Evolutionary conservation across 345 rosid species (phyloP), one percentile per base, ranked within the genome.

Genomic region (Citrus maxima): DNA sequence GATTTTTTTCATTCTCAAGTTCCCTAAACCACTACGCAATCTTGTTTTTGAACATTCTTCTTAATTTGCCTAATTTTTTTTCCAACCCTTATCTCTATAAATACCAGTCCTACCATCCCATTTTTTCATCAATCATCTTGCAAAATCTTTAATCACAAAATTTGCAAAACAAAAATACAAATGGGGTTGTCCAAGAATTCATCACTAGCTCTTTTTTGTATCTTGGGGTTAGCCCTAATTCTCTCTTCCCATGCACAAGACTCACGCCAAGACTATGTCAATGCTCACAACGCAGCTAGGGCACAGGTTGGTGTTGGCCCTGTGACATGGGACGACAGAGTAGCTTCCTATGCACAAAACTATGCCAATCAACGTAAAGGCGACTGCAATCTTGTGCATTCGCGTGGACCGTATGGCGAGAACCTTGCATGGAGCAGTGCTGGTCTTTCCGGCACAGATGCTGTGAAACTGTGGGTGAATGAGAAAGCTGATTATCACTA

Each of bases 331-430:
- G 88, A 91, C 84, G 3, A 56, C 27, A 62, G 40, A 10, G 71
- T 91, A 27, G 93, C 92, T 14, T n/a, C 81, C 59, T 89, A 76
- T 60, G 92, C 92, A 32, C 83, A 64, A 49, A 77, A 72, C 72
- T 91, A 91, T 9, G 88, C 88, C 7, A 79, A 73, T 46, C 67
- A 77, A 73, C 81, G 74, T 1, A 61, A 18, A 12, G 81, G 81
- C 10, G 67, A 86, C 7, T 90, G 95, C 85, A 77, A 76, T 5
- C 86, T 91, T 2, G 81, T 77, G 46, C 93, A 88, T 84, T 74
- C 77, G 24, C 3, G 76, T 3, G 92, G 95, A 30, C 88, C 84
- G n/a, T 90, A 85, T 56, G 93, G 95, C 16, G 93, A 91, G 87
- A 91, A 91, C 79, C 79, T 91, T 24, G 95, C 92, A 7, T 3